phyloP scores from a whole-genome alignment of 345 rosid species.

The Acer yangbiense region DNA sequence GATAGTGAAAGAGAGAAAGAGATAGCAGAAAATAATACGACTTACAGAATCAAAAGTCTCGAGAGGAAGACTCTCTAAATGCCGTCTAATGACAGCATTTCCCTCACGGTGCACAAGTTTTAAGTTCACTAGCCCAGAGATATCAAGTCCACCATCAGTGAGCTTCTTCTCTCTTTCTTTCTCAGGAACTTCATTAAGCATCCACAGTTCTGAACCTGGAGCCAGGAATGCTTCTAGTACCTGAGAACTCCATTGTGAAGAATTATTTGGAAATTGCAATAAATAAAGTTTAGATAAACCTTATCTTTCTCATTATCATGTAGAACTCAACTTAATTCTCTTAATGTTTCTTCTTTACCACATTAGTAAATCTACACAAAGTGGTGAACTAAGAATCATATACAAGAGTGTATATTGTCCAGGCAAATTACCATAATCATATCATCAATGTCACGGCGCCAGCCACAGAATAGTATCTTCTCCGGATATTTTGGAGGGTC shows the following conservation, averaged over 20 bases:
- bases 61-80: slow-evolving; percentile 77
- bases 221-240: slow-evolving; percentile 88
- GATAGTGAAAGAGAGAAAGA: not conserved
- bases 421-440: slow-evolving; percentile 71
- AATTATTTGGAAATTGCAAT: not conserved
- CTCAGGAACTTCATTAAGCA: slow-evolving; percentile 89
- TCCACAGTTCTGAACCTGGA: slow-evolving; percentile 93
- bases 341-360: not conserved
- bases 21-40: slow-evolving; percentile 16
- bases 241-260: slow-evolving; percentile 30
- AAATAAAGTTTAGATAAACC: not conserved
- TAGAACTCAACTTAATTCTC: not conserved
- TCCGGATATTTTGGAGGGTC: slow-evolving; percentile 94
- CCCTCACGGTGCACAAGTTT: slow-evolving; percentile 84
- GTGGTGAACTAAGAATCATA: not conserved
- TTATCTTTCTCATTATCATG: not conserved
- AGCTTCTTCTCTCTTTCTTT: slow-evolving; percentile 81
- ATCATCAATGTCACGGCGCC: slow-evolving; percentile 98
- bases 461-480: slow-evolving; percentile 87
- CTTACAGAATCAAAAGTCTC: slow-evolving; percentile 98
- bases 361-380: not conserved
- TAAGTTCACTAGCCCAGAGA: slow-evolving; percentile 54
- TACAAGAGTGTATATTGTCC: not conserved
- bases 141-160: slow-evolving; percentile 76
- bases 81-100: slow-evolving; percentile 84